Evolutionary conservation across 2,329 filamentous ascomycete species (phyloP), one percentile per base, ranked within the genome.

Genomic region (Colletotrichum gloeosporioides): DNA sequence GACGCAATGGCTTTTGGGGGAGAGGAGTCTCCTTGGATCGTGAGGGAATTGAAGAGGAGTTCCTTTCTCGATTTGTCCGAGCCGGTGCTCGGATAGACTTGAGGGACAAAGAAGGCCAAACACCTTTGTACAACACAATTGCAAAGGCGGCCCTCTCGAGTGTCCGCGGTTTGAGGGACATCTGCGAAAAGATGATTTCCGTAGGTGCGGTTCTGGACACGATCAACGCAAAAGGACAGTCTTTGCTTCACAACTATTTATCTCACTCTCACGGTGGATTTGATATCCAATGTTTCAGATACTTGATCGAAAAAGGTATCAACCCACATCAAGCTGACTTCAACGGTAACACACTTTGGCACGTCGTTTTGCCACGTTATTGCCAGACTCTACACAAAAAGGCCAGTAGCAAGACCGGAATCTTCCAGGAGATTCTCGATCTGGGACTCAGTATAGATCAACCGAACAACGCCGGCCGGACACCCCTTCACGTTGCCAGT

Each of bases 71-170:
- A 6, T 59, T 79, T 7, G 55, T 78, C 7, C 39, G 18, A 18
- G 32, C 66, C 4, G 77, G 78, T 6, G 69, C 77, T 4, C 59
- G 76, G 25, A 57, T 79, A 12, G 76, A 79, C n/a, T 55, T 61
- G 12, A 76, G 57, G 53, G 77, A 80, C 67, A 31, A 62, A 25
- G 16, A 39, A 32, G 78, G 78, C 39, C 73, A 67, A n/a, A 79
- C 76, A 4, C 74, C 77, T 34, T 39, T 79, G 15, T 73, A 67
- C 63, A 64, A 36, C 49, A 36, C 62, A 10, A 27, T 68, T 31
- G 8, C 8, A 12, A n/a, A 8, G 55, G 13, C 25, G 34, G 29
- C 18, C 3, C 16, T 16, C 44, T 57, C 39, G 15, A 18, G 25
- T 9, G 10, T 13, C 7, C 15, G 8, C 27, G 13, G 49, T 22